These are phyloP conservation scores for Dactylorhiza incarnata DNA, from an alignment of 106 monocot genomes.

Conservation along the genomic window DNA sequence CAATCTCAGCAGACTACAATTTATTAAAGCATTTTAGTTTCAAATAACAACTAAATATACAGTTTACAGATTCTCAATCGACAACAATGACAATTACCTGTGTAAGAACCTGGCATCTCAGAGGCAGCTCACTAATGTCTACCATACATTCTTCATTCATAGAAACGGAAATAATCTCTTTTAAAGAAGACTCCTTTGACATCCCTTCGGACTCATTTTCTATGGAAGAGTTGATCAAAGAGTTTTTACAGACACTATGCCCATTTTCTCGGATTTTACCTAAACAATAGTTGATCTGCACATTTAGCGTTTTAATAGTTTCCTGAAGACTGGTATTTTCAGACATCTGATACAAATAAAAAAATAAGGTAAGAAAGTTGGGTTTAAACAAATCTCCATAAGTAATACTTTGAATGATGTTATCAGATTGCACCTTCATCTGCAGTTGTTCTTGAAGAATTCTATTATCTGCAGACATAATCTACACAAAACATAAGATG, in stretches of 20 bases:
- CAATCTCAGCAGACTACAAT: constrained; percentile 83
- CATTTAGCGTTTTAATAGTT: constrained; percentile 47
- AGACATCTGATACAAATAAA: constrained; percentile 37
- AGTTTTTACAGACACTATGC: constrained; percentile 12
- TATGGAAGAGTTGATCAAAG: constrained; percentile 10
- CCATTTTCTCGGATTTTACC: constrained; percentile 15
- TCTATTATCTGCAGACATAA: constrained; percentile 95
- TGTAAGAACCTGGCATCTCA: constrained; percentile 75
- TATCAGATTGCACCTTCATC: constrained; percentile 52
- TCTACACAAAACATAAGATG: constrained; percentile 33
- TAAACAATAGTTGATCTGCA: constrained; percentile 44
- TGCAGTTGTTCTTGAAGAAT: constrained; percentile 93
- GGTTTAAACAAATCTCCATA: constrained; percentile 2
- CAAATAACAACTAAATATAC: not conserved
- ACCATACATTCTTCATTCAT: constrained; percentile 22
- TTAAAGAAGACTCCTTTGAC: constrained; percentile 16
- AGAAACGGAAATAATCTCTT: constrained; percentile 2
- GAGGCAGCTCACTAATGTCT: constrained; percentile 20
- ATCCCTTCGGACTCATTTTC: constrained; percentile 16
- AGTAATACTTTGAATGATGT: not conserved
- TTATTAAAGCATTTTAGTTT: constrained; percentile 4
- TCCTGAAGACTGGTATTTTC: constrained; percentile 76
- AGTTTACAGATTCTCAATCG: not conserved
- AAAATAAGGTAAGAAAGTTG: not conserved
- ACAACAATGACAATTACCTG: constrained; percentile 34